Evolutionary conservation across 2,329 filamentous ascomycete genomes (phyloP).

Genomic region (Sporothrix schenckii): DNA sequence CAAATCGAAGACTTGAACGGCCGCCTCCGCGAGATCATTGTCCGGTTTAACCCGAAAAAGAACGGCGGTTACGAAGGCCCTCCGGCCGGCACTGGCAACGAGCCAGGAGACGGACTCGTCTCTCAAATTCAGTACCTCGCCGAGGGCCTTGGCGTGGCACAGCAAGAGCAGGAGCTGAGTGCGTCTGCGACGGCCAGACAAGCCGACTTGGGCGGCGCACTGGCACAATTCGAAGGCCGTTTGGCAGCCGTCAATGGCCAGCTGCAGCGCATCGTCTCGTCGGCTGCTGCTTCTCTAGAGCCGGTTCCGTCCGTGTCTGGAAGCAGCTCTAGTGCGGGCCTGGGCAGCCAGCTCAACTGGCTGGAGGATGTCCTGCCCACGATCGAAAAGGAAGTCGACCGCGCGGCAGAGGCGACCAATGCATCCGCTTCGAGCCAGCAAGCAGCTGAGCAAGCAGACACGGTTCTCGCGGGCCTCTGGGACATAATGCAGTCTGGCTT

Average conservation of each 20-base stretch:
- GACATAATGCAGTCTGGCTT: conserved; percentile 60
- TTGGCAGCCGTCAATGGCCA: conserved; percentile 66
- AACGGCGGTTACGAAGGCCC: conserved; percentile 52
- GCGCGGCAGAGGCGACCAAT: conserved; percentile 42
- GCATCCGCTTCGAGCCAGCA: conserved; percentile 44
- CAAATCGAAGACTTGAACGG: conserved; percentile 70
- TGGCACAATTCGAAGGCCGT: conserved; percentile 55
- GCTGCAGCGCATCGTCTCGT: conserved; percentile 60
- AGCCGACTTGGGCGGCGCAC: conserved; percentile 37
- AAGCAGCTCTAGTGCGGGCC: conserved; percentile 56
- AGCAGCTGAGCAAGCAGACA: conserved; percentile 59
- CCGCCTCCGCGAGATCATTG: conserved; percentile 67
- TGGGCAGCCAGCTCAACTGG: conserved; percentile 71
- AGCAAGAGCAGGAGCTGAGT: conserved; percentile 55
- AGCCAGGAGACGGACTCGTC: conserved; percentile 53
- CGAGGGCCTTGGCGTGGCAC: conserved; percentile 63
- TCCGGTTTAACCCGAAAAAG: conserved; percentile 62
- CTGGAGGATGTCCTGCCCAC: conserved; percentile 63
- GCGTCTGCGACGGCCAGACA: conserved; percentile 35
- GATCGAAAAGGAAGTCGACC: conserved; percentile 51
- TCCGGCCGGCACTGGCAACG: conserved; percentile 45
- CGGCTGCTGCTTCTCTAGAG: conserved; percentile 49
- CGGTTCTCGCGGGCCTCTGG: conserved; percentile 59
- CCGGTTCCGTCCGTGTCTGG: conserved; percentile 62
- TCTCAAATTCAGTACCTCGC: conserved; percentile 73